A percentile compares a stretch with the other conserved stretches of the same genome.
These are phyloP conservation scores for Dioscorea zingiberensis DNA, from an alignment of 106 monocot genomes.

Conservation along the genomic window DNA sequence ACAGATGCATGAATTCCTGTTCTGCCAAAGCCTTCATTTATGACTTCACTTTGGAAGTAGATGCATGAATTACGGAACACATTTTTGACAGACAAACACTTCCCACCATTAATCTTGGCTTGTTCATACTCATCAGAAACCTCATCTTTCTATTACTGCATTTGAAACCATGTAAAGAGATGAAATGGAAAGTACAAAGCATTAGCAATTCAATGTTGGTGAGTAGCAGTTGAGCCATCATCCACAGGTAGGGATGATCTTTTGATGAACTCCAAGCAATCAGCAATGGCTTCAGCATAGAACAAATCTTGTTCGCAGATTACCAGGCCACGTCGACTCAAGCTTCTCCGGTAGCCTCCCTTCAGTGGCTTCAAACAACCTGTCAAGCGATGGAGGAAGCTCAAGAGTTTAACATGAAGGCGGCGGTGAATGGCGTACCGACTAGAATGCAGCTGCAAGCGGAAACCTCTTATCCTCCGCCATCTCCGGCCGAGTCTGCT, in stretches of 20 bases:
- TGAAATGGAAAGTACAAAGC: too few species aligned
- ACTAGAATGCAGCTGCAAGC: neutral
- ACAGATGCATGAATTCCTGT: neutral
- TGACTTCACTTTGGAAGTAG: too few species aligned
- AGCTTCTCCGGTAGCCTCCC: neutral
- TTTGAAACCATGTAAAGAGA: neutral
- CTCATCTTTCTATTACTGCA: too few species aligned
- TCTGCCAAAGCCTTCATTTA: too few species aligned
- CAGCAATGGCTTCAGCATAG: constrained; percentile 36
- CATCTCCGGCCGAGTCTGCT: constrained; percentile 13
- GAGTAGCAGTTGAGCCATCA: neutral
- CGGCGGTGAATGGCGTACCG: neutral
- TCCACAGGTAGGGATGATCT: constrained; percentile 16
- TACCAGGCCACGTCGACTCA: too few species aligned
- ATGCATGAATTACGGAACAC: neutral
- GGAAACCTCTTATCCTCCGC: constrained; percentile 14
- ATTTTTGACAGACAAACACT: neutral
- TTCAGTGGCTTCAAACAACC: constrained; percentile 4
- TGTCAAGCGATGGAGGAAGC: neutral
- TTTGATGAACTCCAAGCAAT: constrained; percentile 44
- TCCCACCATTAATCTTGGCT: too few species aligned
- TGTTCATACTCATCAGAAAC: too few species aligned
- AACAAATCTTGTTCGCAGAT: too few species aligned
- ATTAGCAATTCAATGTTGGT: neutral
- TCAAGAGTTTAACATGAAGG: neutral